Evolutionary conservation across 371 early-diverging fungal genomes (phyloP).

Genomic region (Sporodiniella umbellata): DNA sequence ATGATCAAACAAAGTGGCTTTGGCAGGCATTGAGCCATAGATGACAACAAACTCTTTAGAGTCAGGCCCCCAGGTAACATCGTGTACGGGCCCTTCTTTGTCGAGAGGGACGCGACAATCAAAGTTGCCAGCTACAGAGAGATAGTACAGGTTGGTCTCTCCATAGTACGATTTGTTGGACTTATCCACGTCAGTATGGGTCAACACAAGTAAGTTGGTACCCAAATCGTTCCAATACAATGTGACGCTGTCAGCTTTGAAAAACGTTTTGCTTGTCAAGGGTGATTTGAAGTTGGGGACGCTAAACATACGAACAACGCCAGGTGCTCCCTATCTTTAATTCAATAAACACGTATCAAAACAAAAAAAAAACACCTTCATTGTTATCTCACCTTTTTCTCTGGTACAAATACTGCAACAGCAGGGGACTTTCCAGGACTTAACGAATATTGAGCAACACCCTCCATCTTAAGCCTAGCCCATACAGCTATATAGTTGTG

Average conservation of each 20-base stretch:
- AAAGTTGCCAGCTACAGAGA: constrained; percentile 89
- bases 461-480: constrained; percentile 74
- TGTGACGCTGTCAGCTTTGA: constrained; percentile 88
- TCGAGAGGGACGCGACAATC: constrained; percentile 88
- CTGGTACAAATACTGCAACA: constrained; percentile 88
- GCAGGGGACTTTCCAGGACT: constrained; percentile 85
- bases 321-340: constrained; percentile 69
- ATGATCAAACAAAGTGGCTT: constrained; percentile 89
- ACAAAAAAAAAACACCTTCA: too few relatives aligned
- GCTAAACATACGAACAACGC: constrained; percentile 76
- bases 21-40: constrained; percentile 94
- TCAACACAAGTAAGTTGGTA: constrained; percentile 83
- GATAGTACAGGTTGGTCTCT: constrained; percentile 86
- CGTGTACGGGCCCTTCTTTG: constrained; percentile 93
- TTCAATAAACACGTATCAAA: not conserved
- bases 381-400: constrained; percentile 59
- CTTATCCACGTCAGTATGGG: constrained; percentile 93
- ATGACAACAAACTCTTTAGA: constrained; percentile 94
- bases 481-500: constrained; percentile 25
- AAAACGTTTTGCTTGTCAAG: constrained; percentile 88
- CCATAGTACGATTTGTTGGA: constrained; percentile 97
- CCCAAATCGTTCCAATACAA: constrained; percentile 95
- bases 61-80: constrained; percentile 92
- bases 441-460: constrained; percentile 77
- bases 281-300: constrained; percentile 74